phyloP scores from a whole-genome alignment of 805 yeast genomes.

The Kuraishia piskuri region DNA sequence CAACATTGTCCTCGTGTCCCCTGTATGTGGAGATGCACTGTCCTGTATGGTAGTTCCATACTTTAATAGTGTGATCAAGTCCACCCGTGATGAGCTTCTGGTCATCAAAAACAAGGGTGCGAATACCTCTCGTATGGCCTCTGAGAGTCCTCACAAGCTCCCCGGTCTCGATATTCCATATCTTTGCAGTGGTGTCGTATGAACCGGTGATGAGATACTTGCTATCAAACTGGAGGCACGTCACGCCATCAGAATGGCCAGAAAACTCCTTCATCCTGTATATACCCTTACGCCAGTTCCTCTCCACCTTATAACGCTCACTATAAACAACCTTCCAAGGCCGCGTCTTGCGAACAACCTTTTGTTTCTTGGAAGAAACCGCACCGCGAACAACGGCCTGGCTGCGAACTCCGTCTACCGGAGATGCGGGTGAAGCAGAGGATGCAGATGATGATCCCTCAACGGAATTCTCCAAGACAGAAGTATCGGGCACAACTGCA shows the following conservation, averaged over 20 bases:
- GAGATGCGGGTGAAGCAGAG: neutral
- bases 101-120: slow-evolving; percentile 77
- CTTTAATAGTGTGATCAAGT: slow-evolving; percentile 81
- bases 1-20: slow-evolving; percentile 84
- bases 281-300: slow-evolving; percentile 88
- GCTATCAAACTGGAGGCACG: slow-evolving; percentile 79
- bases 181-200: slow-evolving; percentile 79
- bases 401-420: neutral
- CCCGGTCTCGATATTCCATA: slow-evolving; percentile 89
- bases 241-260: slow-evolving; percentile 86
- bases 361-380: neutral
- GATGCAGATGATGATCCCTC: slow-evolving; percentile 1
- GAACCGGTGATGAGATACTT: slow-evolving; percentile 83
- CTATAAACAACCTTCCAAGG: slow-evolving; percentile 96
- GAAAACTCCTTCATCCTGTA: slow-evolving; percentile 54
- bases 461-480: slow-evolving; percentile 12
- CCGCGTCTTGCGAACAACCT: slow-evolving; percentile 36
- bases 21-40: slow-evolving; percentile 88
- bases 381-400: neutral
- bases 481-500: neutral
- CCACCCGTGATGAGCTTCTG: slow-evolving; percentile 90
- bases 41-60: slow-evolving; percentile 95
- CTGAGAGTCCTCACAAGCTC: slow-evolving; percentile 64
- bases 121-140: slow-evolving; percentile 88
- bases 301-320: slow-evolving; percentile 84